Conservation (phyloP, 2,329 filamentous ascomycete genomes). For the Diaporthe citriasiana region DNA sequence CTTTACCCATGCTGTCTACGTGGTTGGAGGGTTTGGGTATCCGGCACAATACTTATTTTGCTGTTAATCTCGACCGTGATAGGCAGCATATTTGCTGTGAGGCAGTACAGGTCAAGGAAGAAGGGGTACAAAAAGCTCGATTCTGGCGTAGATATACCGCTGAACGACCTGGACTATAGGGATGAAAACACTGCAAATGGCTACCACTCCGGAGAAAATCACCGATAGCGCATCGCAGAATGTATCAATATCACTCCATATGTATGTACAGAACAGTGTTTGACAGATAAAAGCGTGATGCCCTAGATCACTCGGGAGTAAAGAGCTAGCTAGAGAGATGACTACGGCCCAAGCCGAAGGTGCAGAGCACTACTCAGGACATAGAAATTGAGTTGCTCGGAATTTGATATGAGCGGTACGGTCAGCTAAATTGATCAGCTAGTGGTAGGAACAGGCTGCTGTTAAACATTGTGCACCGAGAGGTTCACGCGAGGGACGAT, state of each 20-base stretch:
- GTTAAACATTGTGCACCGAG: no score
- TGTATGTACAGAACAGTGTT: neutral
- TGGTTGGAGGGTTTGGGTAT: slow-evolving; percentile 53
- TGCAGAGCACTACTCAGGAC: neutral
- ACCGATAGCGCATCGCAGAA: neutral
- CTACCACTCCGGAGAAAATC: neutral
- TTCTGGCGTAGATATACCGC: slow-evolving; percentile 29
- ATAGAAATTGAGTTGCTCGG: neutral
- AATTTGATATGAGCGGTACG: neutral
- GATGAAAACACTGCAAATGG: neutral
- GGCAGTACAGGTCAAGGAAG: slow-evolving; percentile 41
- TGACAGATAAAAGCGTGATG: no score
- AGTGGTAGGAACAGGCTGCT: neutral
- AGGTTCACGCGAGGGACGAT: neutral
- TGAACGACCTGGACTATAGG: slow-evolving; percentile 21
- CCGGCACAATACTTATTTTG: slow-evolving; percentile 42
- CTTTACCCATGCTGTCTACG: slow-evolving; percentile 53
- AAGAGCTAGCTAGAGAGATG: neutral
- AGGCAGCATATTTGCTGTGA: neutral
- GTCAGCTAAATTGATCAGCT: neutral
- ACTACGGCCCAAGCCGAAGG: neutral
- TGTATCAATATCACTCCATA: neutral
- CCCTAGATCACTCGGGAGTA: neutral
- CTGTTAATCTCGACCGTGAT: slow-evolving; percentile 36
- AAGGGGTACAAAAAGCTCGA: slow-evolving; percentile 29